Evolutionary conservation across 345 rosid species (phyloP).

Genomic region (Pistacia atlantica): DNA sequence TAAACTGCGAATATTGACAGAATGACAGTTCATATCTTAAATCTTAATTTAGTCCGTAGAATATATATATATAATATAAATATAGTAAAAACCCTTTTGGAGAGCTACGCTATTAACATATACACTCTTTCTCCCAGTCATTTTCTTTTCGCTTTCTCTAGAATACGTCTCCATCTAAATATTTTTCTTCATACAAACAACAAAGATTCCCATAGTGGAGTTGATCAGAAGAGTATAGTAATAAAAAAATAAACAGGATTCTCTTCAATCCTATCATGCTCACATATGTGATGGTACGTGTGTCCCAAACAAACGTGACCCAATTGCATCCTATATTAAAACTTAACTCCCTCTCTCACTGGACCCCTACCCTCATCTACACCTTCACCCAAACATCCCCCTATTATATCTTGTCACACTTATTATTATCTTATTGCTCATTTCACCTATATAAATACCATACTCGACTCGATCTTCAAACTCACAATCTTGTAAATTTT

Average conservation of each 20-base stretch:
- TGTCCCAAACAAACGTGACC: constrained; percentile 15
- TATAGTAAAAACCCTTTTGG: no score
- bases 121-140: background rate
- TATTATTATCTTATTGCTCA: background rate
- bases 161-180: constrained; percentile 11
- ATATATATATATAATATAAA: background rate
- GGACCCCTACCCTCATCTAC: constrained; percentile 22
- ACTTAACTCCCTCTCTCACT: background rate
- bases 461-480: constrained; percentile 19
- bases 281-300: constrained; percentile 17
- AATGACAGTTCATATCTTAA: no score
- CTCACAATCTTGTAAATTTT: background rate
- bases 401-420: background rate
- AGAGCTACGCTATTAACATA: background rate
- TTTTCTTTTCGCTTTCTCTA: constrained; percentile 21
- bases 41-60: background rate
- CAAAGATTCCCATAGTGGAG: constrained; percentile 39
- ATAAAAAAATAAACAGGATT: background rate
- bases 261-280: constrained; percentile 9
- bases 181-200: constrained; percentile 20
- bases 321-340: constrained; percentile 11
- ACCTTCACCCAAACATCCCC: constrained; percentile 32
- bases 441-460: constrained; percentile 27
- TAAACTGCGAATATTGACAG: background rate
- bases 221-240: background rate